Conservation (phyloP, 371 early-diverging fungal genomes). For the Saksenaea oblongispora region DNA sequence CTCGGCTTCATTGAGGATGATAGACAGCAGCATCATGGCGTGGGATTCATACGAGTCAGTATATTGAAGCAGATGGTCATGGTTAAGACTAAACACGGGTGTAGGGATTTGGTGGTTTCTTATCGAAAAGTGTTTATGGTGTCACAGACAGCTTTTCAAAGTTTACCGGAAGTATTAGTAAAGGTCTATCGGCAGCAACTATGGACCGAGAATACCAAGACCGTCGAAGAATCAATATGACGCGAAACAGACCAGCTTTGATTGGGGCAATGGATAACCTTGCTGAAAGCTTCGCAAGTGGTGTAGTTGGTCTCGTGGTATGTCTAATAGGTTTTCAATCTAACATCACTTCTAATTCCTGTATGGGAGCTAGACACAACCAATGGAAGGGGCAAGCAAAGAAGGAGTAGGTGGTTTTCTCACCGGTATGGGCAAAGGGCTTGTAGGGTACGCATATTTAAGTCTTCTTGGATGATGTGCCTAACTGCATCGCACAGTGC, state of each 20-base stretch:
- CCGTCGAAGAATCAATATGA: conserved; percentile 64
- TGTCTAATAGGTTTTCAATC: neutral
- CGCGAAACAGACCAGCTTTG: conserved; percentile 83
- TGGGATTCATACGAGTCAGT: conserved; percentile 81
- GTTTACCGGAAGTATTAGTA: conserved; percentile 85
- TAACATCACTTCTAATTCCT: neutral
- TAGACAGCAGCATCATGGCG: conserved; percentile 85
- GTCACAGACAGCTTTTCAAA: conserved; percentile 83
- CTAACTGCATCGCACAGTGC: conserved; percentile 39
- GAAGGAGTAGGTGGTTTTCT: conserved; percentile 87
- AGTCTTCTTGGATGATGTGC: neutral
- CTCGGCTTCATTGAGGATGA: conserved; percentile 89
- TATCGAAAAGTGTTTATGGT: conserved; percentile 88
- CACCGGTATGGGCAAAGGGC: conserved; percentile 84
- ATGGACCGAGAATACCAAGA: conserved; percentile 86
- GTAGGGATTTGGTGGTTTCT: conserved; percentile 52
- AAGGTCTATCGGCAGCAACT: conserved; percentile 86
- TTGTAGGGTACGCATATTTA: conserved; percentile 58
- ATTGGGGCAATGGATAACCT: conserved; percentile 77
- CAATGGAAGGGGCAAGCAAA: conserved; percentile 81
- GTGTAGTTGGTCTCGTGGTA: conserved; percentile 81
- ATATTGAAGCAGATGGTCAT: neutral
- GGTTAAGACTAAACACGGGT: neutral
- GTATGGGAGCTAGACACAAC: conserved; percentile 53
- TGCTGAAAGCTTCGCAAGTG: conserved; percentile 75